Base-by-base conservation (phyloP, 176 grass and related monocot genomes). In the Dactylis glomerata region DNA sequence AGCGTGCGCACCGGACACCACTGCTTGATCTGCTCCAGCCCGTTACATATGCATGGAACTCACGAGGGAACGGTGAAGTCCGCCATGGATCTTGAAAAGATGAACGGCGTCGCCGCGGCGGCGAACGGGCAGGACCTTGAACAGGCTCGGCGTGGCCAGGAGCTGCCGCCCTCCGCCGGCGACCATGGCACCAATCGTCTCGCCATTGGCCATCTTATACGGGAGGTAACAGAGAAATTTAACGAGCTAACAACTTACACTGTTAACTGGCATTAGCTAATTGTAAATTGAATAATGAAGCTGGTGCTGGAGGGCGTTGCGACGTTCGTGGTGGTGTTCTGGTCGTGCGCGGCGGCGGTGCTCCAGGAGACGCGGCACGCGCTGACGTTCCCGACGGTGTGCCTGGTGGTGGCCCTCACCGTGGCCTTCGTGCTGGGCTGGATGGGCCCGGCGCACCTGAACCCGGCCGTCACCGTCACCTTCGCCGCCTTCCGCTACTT, bases 391-490 rank as follows among this genome's bases (percentile, higher is more conserved):
- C 84, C 85, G 0, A 66, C 86, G 23, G 86, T 90, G 10, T 88
- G 84, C 89, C 65, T 90, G 24, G 73, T 62, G 12, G 83, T 84
- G 16, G 89, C 84, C 1, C 59, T 90, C 23, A 30, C 83, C 34
- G 89, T 92, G 19, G 88, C 81, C 34, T 91, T 90, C 67, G 81
- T 92, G 66, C 42, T 94, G 1, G 74, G 80, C 1, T 82, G 89
- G 23, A 56, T 94, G 8, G 92, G 87, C 4, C 89, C 87, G 0
- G 79, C 89, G 1, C 92, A 92, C 73, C 87, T 92, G 50, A 92
- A 92, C 83, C 92, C 92, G 2, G 87, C 89, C 30, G 85, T 94
- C 68, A 90, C 87, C 61, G 2, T 83, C 79, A 92, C 92, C 20
- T 90, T 92, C 89, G 5, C 92, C 41, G 72, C 61, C 62, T 82